Evolutionary conservation across 2,329 filamentous ascomycete species (phyloP).

Genomic region (Exutisphaerella laricina): DNA sequence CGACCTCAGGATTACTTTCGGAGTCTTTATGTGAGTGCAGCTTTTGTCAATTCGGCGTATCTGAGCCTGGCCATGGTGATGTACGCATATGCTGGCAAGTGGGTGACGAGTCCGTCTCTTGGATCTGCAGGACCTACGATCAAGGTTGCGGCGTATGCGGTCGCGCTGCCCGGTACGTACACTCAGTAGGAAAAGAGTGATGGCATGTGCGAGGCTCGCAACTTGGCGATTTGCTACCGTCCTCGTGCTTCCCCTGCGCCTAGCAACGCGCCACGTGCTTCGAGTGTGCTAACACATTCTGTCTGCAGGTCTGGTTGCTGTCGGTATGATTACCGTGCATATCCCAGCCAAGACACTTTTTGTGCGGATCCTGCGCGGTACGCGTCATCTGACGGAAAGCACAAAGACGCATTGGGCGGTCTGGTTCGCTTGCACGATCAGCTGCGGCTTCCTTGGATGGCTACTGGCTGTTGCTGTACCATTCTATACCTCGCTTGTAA

Average conservation of each 20-base stretch:
- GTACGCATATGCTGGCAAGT: constrained; percentile 43
- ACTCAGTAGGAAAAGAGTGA: too few relatives aligned
- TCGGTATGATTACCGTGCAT: constrained; percentile 20
- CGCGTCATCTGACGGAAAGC: constrained; percentile 17
- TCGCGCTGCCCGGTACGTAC: constrained; percentile 18
- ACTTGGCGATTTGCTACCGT: too few relatives aligned
- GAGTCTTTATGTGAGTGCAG: constrained; percentile 27
- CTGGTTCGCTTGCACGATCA: constrained; percentile 15
- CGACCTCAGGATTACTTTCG: constrained; percentile 30
- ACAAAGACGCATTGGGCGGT: constrained; percentile 15
- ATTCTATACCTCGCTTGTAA: constrained; percentile 15
- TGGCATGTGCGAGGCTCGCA: constrained; percentile 21
- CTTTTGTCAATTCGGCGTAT: constrained; percentile 25
- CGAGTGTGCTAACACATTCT: too few relatives aligned
- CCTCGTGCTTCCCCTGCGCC: too few relatives aligned
- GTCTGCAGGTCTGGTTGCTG: constrained; percentile 3
- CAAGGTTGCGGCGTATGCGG: constrained; percentile 43
- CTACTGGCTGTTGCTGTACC: constrained; percentile 17
- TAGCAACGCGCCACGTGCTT: constrained; percentile 19
- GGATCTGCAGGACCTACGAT: constrained; percentile 39
- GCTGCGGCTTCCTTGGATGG: constrained; percentile 11
- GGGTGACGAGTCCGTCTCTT: constrained; percentile 43
- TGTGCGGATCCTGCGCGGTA: constrained; percentile 17
- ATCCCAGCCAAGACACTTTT: constrained; percentile 22
- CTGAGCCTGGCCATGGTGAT: constrained; percentile 37